Base-by-base conservation (phyloP, 1,139 yeast species). In the Yamadazyma siamensis region DNA sequence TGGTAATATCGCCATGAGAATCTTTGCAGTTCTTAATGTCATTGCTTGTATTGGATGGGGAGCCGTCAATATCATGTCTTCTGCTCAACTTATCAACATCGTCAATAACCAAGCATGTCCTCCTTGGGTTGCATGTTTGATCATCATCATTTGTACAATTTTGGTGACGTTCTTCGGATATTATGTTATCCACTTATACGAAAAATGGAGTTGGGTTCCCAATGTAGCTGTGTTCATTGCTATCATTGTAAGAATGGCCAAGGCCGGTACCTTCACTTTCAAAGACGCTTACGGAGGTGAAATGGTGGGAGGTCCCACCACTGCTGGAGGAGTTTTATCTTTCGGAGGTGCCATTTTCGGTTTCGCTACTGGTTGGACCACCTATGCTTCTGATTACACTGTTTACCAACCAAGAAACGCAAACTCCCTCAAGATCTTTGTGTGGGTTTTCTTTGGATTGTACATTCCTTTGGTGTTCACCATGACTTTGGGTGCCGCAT, bases 31-130 rank as follows among this genome's bases (percentile, higher is more conserved):
- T 25, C 69, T 88, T 50, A 88, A 88, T 54, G 75, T 80, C 49
- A 59, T 88, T 48, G 94, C 95, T 11, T 86, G 96, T 72, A 75
- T 88, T 41, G 96, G 96, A 43, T 88, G 96, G 96, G 88, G 94
- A 59, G 86, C 95, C 12, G 94, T 87, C 27, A 89, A 88, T 60
- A 84, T 87, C 42, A 85, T 88, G 77, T 83, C 88, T 16, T 79
- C 94, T 21, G 95, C 96, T 15, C 94, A 86, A 55, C 67, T 88
- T 50, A 68, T 88, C 44, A 80, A 82, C 59, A 77, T 84, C 54
- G 80, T 87, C 41, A 85, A 86, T 59, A 64, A 73, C 48, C 75
- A 73, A 21, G 68, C 70, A 29, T 68, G 85, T 40, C 96, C 96
- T 25, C 82, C 94, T 25, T 85, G 95, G 94, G 96, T 87, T 19